These are phyloP conservation scores for Xerocomus minutiporus DNA, from an alignment of 1,284 basidiomycete species.

Conservation along the genomic window DNA sequence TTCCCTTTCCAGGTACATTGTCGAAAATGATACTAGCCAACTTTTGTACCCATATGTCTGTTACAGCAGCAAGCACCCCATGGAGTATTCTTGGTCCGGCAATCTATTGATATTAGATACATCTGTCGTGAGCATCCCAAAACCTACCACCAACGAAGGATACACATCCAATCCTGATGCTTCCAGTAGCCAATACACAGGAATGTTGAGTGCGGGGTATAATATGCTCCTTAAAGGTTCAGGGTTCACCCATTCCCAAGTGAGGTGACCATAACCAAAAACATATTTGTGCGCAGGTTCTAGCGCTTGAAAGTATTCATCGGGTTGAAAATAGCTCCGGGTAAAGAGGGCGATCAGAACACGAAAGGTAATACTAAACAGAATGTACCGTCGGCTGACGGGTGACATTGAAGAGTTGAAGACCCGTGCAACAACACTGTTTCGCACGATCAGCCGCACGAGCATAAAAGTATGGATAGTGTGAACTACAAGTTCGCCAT, in stretches of 20 bases:
- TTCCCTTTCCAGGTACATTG: conserved; percentile 38
- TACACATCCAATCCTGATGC: conserved; percentile 34
- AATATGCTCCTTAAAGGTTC: conserved; percentile 68
- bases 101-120: conserved; percentile 41
- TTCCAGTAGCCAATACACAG: conserved; percentile 71
- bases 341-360: conserved; percentile 64
- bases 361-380: conserved; percentile 45
- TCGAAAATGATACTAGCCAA: conserved; percentile 64
- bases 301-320: conserved; percentile 94
- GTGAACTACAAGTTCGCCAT: neutral
- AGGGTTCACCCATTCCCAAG: conserved; percentile 91
- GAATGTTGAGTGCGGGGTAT: conserved; percentile 75
- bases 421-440: neutral
- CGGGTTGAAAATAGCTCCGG: conserved; percentile 92
- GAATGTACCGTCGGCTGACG: conserved; percentile 7
- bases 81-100: conserved; percentile 75
- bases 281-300: conserved; percentile 88
- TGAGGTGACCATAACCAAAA: conserved; percentile 88
- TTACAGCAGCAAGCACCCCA: conserved; percentile 73
- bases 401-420: neutral
- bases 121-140: neutral
- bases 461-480: too few species aligned
- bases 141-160: conserved; percentile 28
- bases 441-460: neutral
- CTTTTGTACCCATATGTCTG: conserved; percentile 72